A percentile compares a stretch with the other conserved stretches of the same genome.
These are phyloP conservation scores for Candida taoyuanica DNA, from an alignment of 805 yeast genomes.

Conservation along the genomic window DNA sequence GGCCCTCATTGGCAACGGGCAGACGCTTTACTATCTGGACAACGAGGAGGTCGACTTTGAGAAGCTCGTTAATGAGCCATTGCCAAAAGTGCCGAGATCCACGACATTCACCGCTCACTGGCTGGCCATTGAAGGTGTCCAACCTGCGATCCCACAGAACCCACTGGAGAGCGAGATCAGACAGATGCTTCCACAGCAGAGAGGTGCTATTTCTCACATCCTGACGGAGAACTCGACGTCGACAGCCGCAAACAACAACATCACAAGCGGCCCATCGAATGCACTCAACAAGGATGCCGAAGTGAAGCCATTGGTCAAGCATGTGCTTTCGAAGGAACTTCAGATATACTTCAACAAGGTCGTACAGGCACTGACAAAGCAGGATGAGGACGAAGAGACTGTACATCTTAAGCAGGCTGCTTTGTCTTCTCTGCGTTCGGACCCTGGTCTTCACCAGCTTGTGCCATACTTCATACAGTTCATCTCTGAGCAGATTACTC, in stretches of 20 bases:
- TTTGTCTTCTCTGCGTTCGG: slow-evolving; percentile 75
- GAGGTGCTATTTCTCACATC: slow-evolving; percentile 78
- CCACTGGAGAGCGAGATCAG: slow-evolving; percentile 77
- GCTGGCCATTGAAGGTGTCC: slow-evolving; percentile 98
- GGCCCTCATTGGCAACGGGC: slow-evolving; percentile 88
- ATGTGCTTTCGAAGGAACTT: slow-evolving; percentile 88
- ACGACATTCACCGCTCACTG: slow-evolving; percentile 94
- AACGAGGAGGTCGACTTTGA: slow-evolving; percentile 94
- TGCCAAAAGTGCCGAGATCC: slow-evolving; percentile 92
- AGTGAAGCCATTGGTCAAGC: slow-evolving; percentile 89
- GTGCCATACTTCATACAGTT: slow-evolving; percentile 96
- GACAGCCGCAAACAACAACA: slow-evolving; percentile 26
- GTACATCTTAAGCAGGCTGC: slow-evolving; percentile 68
- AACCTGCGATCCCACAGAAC: slow-evolving; percentile 95
- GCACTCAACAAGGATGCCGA: slow-evolving; percentile 40
- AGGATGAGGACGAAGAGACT: slow-evolving; percentile 39
- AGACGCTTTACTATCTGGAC: slow-evolving; percentile 86
- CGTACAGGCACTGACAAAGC: slow-evolving; percentile 66
- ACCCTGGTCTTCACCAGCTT: slow-evolving; percentile 94
- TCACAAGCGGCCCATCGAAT: slow-evolving; percentile 11
- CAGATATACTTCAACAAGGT: slow-evolving; percentile 92
- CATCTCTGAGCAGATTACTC: slow-evolving; percentile 91
- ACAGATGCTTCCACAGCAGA: slow-evolving; percentile 65
- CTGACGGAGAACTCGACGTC: slow-evolving; percentile 39
- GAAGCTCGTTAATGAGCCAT: slow-evolving; percentile 84